Evolutionary conservation across 2,329 filamentous ascomycete genomes (phyloP), one percentile per base, ranked within the genome.

Genomic region (Leptographium radiaticola): DNA sequence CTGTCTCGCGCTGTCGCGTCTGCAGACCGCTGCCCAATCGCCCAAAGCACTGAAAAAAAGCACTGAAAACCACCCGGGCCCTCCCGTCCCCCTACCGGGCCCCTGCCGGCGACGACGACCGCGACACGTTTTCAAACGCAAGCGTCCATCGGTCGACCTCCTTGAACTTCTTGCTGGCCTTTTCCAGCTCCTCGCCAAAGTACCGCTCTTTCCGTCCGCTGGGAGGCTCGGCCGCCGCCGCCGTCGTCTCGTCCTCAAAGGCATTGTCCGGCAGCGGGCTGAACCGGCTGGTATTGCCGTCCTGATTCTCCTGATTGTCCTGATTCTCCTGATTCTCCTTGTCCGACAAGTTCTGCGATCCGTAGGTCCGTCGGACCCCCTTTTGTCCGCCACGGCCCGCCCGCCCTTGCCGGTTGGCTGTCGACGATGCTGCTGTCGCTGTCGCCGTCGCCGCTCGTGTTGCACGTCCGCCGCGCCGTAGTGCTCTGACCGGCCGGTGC

Each of bases 141-240:
- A 86, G 67, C 67, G 83, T 74, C 81, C 81, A 86, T 66, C 75
- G 71, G 64, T 86, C 83, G 43, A 86, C 83, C 66, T 86, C 82
- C 64, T 77, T 74, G 61, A 86, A 86, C 66, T 85, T 85, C 63
- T 71, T 74, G 11, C 72, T 72, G 43, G 80, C 78, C 50, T 73
- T 70, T 66, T 77, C 78, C 57, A 86, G 68, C 70, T 82, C 80
- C 44, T 75, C 58, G 40, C 58, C 58, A 55, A 59, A 56, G 43
- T 51, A 48, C 34, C 55, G 58, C 6, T 18, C 13, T 38, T 42
- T 45, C 66, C 30, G 74, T 69, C 63, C 8, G 8, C 68, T 64
- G 49, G 65, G 65, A 54, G n/a, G 59, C 25, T 25, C 25, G 25
- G 25, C 25, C 20, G 6, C n/a, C 45, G 45, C 31, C 44, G 25